Base-by-base conservation (phyloP, 2,329 filamentous ascomycete genomes). In the Didymella exigua region DNA sequence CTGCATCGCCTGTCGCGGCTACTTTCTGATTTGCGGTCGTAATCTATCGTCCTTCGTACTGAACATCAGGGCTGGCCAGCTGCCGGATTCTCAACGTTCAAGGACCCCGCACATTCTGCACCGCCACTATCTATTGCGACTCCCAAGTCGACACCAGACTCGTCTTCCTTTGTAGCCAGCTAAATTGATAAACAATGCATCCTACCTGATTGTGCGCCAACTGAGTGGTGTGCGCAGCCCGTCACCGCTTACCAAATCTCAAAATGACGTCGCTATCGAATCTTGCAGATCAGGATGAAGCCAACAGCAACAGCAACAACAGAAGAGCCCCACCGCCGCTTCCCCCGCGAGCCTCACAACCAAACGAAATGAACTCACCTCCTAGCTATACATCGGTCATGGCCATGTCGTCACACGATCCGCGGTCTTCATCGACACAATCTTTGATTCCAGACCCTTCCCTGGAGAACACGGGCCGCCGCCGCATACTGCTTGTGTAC, bases 401-500 rank as follows among this genome's bases (percentile, higher is more conserved):
- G 27, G 62, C 56, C 44, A 70, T 74, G 64, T 61, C 63, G 9
- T 72, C 70, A 24, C 54, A 72, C 26, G 79, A 81, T 56, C 77
- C 76, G 23, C 75, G 79, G 21, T 76, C 76, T 3, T 77, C 75
- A 2, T 81, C 79, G 3, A 76, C 74, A 4, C 74, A 81, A 49
- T 81, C 79, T 3, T 72, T 81, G 7, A 63, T 74, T 4, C 78
- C 78, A 21, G 69, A 75, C 27, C 65, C 66, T 11, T 62, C 72
- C 4, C 36, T 55, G 27, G 64, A 68, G 13, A 61, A 70, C 24
- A 58, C 63, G 9, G 71, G 73, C n/a, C 71, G 75, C 21, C 77
- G 85, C 44, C 82, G 80, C 23, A 79, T 97, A 21, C 81, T 97
- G 1, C 72, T 96, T 19, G 79, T 96, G 48, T 96, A 92, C 71